phyloP scores from a whole-genome alignment of 2,329 filamentous ascomycete genomes.

The Clarireedia homoeocarpa region DNA sequence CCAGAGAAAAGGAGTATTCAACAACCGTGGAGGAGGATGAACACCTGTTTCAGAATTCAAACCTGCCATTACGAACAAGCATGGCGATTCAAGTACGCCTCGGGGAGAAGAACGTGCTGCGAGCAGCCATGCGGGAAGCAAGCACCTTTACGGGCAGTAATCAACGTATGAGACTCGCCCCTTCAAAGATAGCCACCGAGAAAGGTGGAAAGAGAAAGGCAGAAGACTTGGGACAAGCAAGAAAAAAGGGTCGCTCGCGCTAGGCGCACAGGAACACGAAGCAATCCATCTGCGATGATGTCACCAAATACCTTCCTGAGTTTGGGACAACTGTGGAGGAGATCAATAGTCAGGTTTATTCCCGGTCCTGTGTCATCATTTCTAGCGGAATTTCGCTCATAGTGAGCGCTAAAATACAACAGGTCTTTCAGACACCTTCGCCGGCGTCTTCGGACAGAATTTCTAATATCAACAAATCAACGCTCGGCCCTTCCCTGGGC shows the following conservation, averaged over 20 bases:
- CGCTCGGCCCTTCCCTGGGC: conserved; percentile 23
- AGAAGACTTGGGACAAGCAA: conserved; percentile 12
- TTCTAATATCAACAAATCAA: conserved; percentile 22
- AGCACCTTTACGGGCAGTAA: conserved; percentile 22
- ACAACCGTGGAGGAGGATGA: conserved; percentile 46
- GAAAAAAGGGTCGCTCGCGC: conserved; percentile 19
- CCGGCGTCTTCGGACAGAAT: conserved; percentile 9
- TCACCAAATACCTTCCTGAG: conserved; percentile 11
- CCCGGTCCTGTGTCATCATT: conserved; percentile 10
- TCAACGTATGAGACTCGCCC: conserved; percentile 27
- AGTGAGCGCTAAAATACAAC: conserved; percentile 26
- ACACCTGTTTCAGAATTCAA: conserved; percentile 30
- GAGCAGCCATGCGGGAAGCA: conserved; percentile 36
- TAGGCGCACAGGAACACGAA: conserved; percentile 2
- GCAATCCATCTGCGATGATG: conserved; percentile 5
- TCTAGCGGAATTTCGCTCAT: conserved; percentile 15
- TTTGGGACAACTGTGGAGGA: not conserved
- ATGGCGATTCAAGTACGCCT: conserved; percentile 55
- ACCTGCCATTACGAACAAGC: conserved; percentile 27
- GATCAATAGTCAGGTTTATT: conserved; percentile 2
- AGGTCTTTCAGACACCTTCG: conserved; percentile 16
- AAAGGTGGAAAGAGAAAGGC: conserved; percentile 16
- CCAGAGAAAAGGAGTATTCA: conserved; percentile 39
- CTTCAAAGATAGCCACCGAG: not conserved
- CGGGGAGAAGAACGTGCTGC: conserved; percentile 57